Percentiles rank a stretch among this genome's conserved stretches.
phyloP scores from a whole-genome alignment of 495 filamentous ascomycete genomes.

The Friedmanniomyces simplex region DNA sequence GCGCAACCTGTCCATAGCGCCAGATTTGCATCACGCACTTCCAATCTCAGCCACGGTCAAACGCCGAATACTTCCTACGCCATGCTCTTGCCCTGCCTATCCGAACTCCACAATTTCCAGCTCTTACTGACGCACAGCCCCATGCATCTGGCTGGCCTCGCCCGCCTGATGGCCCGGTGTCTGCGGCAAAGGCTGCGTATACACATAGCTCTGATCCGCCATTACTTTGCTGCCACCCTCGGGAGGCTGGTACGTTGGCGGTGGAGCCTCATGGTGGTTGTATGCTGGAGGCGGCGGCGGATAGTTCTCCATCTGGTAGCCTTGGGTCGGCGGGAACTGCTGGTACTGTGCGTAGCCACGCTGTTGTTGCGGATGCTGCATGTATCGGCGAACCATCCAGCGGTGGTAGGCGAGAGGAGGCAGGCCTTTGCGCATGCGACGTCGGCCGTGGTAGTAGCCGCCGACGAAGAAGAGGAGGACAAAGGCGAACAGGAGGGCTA shows the following conservation, averaged over 20 bases:
- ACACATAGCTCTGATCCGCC: constrained; percentile 13
- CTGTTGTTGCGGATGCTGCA: neutral
- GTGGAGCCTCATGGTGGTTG: constrained; percentile 9
- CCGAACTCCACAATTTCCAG: neutral
- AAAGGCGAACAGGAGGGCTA: constrained; percentile 39
- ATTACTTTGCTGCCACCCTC: constrained; percentile 14
- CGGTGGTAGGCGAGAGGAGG: constrained; percentile 57
- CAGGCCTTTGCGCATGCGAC: constrained; percentile 49
- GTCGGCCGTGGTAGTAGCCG: constrained; percentile 54
- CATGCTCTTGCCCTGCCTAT: neutral
- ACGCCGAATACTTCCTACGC: neutral
- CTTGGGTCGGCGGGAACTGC: neutral
- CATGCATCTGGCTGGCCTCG: constrained; percentile 4
- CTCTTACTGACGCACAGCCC: neutral
- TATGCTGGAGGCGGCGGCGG: constrained; percentile 20
- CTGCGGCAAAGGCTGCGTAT: neutral
- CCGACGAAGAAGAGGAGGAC: constrained; percentile 43
- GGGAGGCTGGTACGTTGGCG: constrained; percentile 19
- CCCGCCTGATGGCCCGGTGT: neutral
- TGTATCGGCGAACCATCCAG: constrained; percentile 36
- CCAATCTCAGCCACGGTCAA: neutral
- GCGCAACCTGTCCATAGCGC: too few species aligned
- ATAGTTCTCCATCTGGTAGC: constrained; percentile 14
- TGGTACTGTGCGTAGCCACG: neutral
- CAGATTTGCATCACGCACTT: too few species aligned